These are phyloP conservation scores for Colletotrichum viniferum DNA, from an alignment of 2,329 filamentous ascomycete genomes.

Conservation along the genomic window DNA sequence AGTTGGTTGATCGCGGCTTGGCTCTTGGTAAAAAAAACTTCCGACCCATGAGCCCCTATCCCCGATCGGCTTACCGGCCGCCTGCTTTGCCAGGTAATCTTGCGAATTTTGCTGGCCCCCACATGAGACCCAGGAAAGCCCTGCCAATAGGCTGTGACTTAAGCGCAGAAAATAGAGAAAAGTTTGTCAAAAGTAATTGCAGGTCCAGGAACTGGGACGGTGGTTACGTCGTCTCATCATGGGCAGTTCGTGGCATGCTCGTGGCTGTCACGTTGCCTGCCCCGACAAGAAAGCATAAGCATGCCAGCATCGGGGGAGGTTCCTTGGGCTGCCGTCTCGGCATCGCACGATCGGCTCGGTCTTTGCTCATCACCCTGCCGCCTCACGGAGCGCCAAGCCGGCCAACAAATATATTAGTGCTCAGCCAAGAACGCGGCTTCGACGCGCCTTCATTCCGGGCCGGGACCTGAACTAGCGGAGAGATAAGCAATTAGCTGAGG, in stretches of 20 bases:
- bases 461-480: not conserved
- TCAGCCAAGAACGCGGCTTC: not conserved
- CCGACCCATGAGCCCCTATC: not conserved
- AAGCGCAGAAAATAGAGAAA: not conserved
- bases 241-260: not conserved
- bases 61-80: not conserved
- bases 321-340: not conserved
- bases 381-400: constrained; percentile 1
- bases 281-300: not conserved
- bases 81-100: not conserved
- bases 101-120: not conserved
- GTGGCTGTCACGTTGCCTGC: not conserved
- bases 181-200: not conserved
- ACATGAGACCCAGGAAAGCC: not conserved
- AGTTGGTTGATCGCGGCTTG: not conserved
- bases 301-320: not conserved
- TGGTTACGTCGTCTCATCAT: not conserved
- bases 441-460: not conserved
- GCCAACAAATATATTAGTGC: not conserved
- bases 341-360: not conserved
- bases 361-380: not conserved
- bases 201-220: not conserved
- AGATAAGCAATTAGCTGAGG: not conserved
- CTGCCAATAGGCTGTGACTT: not conserved
- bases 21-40: not conserved